These are phyloP conservation scores for Barnettozyma botsteinii DNA, from an alignment of 805 yeast species.

Conservation along the genomic window DNA sequence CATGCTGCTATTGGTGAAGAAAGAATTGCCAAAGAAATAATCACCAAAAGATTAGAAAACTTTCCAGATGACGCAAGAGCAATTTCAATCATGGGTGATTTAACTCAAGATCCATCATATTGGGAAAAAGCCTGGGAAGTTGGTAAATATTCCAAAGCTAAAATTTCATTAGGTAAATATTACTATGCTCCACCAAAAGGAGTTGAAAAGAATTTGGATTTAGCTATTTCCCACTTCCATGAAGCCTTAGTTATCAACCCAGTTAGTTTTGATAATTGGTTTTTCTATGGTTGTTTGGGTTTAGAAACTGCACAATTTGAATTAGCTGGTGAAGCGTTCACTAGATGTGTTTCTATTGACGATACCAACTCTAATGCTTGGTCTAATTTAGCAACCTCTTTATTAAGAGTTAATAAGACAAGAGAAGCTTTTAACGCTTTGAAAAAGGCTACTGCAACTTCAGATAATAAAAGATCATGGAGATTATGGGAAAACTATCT, in stretches of 20 bases:
- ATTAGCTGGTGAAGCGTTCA: slow-evolving; percentile 85
- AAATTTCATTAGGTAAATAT: slow-evolving; percentile 71
- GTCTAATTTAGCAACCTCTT: slow-evolving; percentile 86
- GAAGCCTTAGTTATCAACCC: slow-evolving; percentile 75
- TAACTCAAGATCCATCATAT: slow-evolving; percentile 62
- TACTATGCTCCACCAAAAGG: slow-evolving; percentile 67
- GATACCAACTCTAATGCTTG: slow-evolving; percentile 78
- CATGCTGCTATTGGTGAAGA: slow-evolving; percentile 80
- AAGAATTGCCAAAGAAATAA: slow-evolving; percentile 53
- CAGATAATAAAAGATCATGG: slow-evolving; percentile 70
- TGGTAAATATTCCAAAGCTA: slow-evolving; percentile 80
- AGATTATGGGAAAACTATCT: slow-evolving; percentile 85
- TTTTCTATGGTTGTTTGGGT: slow-evolving; percentile 86
- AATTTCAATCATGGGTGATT: slow-evolving; percentile 78
- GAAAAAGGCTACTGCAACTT: slow-evolving; percentile 70
- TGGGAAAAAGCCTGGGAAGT: slow-evolving; percentile 89
- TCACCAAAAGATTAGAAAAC: slow-evolving; percentile 45
- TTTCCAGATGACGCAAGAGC: slow-evolving; percentile 80
- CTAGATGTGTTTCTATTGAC: slow-evolving; percentile 82
- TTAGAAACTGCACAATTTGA: slow-evolving; percentile 66
- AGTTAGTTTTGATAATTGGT: slow-evolving; percentile 77
- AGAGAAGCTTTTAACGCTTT: slow-evolving; percentile 83
- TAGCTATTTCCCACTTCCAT: slow-evolving; percentile 60
- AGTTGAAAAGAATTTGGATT: slow-evolving; percentile 40
- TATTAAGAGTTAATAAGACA: slow-evolving; percentile 55